phyloP scores from a whole-genome alignment of 1,139 yeast species.

The Wickerhamiella infanticola region DNA sequence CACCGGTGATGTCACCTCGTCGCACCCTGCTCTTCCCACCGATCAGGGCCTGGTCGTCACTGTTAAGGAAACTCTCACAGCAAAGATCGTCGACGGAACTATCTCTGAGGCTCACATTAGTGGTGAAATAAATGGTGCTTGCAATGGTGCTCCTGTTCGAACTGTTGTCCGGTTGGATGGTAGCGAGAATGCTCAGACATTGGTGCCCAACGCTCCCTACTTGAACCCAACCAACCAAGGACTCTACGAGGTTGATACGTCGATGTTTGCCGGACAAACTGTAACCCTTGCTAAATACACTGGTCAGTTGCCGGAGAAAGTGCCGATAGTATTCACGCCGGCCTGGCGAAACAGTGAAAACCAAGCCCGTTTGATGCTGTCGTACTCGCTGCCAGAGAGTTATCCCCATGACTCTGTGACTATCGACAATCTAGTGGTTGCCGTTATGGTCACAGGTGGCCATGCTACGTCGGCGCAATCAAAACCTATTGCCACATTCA shows the following conservation, averaged over 20 bases:
- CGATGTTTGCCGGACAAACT: conserved; percentile 12
- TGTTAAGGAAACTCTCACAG: conserved; percentile 12
- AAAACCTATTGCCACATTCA: conserved; percentile 81
- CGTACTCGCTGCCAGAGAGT: conserved; percentile 40
- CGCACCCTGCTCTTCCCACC: conserved; percentile 12
- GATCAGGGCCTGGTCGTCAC: conserved; percentile 13
- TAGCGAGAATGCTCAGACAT: background rate
- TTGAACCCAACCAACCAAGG: conserved; percentile 12
- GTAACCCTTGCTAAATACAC: conserved; percentile 12
- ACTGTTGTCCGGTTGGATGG: conserved; percentile 1
- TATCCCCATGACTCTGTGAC: conserved; percentile 33
- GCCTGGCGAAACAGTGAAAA: conserved; percentile 78
- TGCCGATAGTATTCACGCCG: conserved; percentile 62
- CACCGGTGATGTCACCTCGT: conserved; percentile 5
- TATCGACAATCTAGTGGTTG: conserved; percentile 41
- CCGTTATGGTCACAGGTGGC: conserved; percentile 39
- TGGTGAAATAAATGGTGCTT: conserved; percentile 14
- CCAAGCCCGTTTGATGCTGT: conserved; percentile 73
- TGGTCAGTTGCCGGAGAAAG: conserved; percentile 23
- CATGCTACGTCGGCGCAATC: conserved; percentile 54
- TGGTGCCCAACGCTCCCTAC: conserved; percentile 6
- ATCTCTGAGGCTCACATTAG: conserved; percentile 8
- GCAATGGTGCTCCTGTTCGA: conserved; percentile 4
- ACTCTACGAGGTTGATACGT: conserved; percentile 12
- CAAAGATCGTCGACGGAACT: conserved; percentile 7